Base-by-base conservation (phyloP, 768 basidiomycete species). In the Hericium alpestre region DNA sequence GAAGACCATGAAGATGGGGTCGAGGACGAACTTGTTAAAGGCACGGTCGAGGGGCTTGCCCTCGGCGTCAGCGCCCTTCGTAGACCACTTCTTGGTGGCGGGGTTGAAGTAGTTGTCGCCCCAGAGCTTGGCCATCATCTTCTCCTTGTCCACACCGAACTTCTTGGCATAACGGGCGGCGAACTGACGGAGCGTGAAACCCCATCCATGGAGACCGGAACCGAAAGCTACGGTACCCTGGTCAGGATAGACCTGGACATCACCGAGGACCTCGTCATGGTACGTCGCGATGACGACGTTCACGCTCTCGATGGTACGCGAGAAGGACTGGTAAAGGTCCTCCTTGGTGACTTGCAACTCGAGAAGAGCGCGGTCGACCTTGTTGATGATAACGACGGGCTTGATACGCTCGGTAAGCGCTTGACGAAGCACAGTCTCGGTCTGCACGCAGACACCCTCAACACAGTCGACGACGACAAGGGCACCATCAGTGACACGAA, bases 91-190 rank as follows among this genome's bases (percentile, higher is more conserved):
- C 73, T 84, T 84, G 40, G 94, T 97, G 55, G 84, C 79, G 56
- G 94, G 90, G 80, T 98, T 99, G 82, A 98, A 98, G 79, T 77
- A 99, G 79, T 97, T 97, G 80, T 99, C 96, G 55, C 96, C 96
- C 96, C 96, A 99, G 50, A 99, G 84, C 76, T 89, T 94, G 59
- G 72, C 65, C 88, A 99, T 95, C 83, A 99, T 92, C 82, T 98
- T 98, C 63, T 90, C 88, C 77, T 94, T 94, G 76, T 94, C 90
- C 18, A 97, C 94, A 83, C 94, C 93, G 66, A 99, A 99, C 74
- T 92, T 97, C 82, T 97, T 98, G 63, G 90, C 81, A 73, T 99
- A 99, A 58, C 94, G 86, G 61, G 70, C 68, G 52, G 96, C 93
- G 72, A 99, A 99, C 72, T 98, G 92, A 69, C 93, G 91, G 68